Evolutionary conservation across 768 basidiomycete genomes (phyloP).

Genomic region (Leccinum aurantiacum): DNA sequence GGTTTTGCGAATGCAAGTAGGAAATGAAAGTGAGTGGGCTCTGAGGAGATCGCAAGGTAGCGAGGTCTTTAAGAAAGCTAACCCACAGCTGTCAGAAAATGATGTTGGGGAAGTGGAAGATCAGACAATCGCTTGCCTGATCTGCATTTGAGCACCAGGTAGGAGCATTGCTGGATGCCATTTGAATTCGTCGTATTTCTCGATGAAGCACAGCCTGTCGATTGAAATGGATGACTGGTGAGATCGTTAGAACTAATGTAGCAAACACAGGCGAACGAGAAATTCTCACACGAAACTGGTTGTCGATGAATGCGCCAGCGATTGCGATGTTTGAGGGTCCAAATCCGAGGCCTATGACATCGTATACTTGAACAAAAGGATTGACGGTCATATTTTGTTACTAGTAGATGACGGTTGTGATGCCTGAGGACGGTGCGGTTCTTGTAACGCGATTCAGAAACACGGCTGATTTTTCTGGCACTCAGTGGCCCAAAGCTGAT

Average conservation of each 20-base stretch:
- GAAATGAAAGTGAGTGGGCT: slow-evolving; percentile 53
- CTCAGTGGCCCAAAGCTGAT: not conserved
- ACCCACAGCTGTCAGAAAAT: slow-evolving; percentile 5
- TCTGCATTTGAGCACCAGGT: slow-evolving; percentile 53
- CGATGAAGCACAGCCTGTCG: slow-evolving; percentile 45
- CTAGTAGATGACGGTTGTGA: not conserved
- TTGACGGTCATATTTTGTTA: slow-evolving; percentile 5
- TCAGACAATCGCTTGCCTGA: slow-evolving; percentile 36
- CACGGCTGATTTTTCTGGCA: not conserved
- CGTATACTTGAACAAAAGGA: slow-evolving; percentile 29
- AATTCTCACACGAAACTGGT: slow-evolving; percentile 17
- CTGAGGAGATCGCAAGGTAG: slow-evolving; percentile 49
- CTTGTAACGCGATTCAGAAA: not conserved
- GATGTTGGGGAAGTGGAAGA: not conserved
- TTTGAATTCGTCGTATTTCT: slow-evolving; percentile 45
- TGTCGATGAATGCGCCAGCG: slow-evolving; percentile 49
- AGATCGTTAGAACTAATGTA: slow-evolving; percentile 2
- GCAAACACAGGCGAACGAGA: not conserved
- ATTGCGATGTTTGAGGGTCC: slow-evolving; percentile 55
- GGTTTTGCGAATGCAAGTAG: slow-evolving; percentile 50
- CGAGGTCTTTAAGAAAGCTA: slow-evolving; percentile 55
- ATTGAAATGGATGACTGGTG: slow-evolving; percentile 19
- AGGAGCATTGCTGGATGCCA: slow-evolving; percentile 61
- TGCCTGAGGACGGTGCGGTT: not conserved
- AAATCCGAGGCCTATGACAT: slow-evolving; percentile 52